Percentiles rank a stretch among this genome's conserved stretches.
Conservation (phyloP, 331 rosid genomes). For the Rosa hybrid region DNA sequence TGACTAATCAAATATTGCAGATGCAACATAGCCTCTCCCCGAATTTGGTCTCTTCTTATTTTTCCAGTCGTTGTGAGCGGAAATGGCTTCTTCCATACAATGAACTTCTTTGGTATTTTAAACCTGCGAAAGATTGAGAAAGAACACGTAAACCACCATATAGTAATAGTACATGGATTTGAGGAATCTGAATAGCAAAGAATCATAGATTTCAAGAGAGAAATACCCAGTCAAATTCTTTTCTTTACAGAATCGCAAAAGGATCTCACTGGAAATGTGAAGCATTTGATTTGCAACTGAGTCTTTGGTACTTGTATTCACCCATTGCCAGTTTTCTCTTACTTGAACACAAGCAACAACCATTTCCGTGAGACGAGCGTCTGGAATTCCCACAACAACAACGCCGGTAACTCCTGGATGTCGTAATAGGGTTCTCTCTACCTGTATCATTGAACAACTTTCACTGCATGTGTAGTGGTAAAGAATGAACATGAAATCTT, state of each 20-base stretch:
- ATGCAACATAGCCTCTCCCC: slow-evolving; percentile 46
- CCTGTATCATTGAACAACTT: slow-evolving; percentile 46
- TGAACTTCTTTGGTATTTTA: slow-evolving; percentile 69
- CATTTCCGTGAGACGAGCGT: slow-evolving; percentile 63
- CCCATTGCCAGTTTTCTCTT: slow-evolving; percentile 64
- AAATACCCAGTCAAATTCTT: slow-evolving; percentile 61
- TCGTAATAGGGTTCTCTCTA: slow-evolving; percentile 62
- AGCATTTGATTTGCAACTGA: slow-evolving; percentile 29
- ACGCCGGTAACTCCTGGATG: slow-evolving; percentile 71
- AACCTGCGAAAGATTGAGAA: slow-evolving; percentile 50
- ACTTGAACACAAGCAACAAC: slow-evolving; percentile 64
- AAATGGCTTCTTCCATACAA: slow-evolving; percentile 67
- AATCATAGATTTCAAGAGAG: background rate
- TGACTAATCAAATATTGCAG: slow-evolving; percentile 50
- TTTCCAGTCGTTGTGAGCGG: slow-evolving; percentile 77
- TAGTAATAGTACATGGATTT: background rate
- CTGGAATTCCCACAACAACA: slow-evolving; percentile 76
- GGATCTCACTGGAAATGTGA: slow-evolving; percentile 47
- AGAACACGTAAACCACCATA: background rate
- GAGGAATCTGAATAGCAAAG: background rate
- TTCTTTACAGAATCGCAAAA: slow-evolving; percentile 45
- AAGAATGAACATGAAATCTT: background rate
- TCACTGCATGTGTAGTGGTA: background rate
- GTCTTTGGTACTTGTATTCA: slow-evolving; percentile 21
- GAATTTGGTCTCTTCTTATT: slow-evolving; percentile 57